These are phyloP conservation scores for Boletus semigastroideus DNA, from an alignment of 1,284 basidiomycete species.

Conservation along the genomic window DNA sequence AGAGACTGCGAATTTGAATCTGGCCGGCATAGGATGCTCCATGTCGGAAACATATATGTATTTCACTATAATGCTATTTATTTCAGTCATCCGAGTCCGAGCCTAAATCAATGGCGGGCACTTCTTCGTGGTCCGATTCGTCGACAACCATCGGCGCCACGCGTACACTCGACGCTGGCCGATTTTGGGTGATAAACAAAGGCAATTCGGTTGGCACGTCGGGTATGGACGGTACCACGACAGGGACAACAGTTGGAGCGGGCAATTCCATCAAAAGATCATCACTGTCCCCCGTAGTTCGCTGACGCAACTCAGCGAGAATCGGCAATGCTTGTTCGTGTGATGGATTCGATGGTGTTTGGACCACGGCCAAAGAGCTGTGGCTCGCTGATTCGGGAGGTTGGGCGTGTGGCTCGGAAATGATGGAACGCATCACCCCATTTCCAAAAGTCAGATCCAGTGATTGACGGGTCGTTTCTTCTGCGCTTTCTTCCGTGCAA, in stretches of 20 bases:
- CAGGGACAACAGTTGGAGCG: background rate
- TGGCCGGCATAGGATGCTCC: background rate
- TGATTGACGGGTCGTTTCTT: slow-evolving; percentile 49
- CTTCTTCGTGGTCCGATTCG: slow-evolving; percentile 49
- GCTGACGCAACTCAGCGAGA: background rate
- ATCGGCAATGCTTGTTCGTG: slow-evolving; percentile 1
- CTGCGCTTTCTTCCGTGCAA: slow-evolving; percentile 57
- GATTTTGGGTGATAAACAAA: slow-evolving; percentile 6
- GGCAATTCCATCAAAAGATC: background rate
- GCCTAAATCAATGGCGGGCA: slow-evolving; percentile 52
- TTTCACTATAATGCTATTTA: background rate
- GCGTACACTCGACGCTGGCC: background rate
- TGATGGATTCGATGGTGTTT: background rate
- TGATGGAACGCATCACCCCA: background rate
- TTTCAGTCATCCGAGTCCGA: slow-evolving; percentile 44
- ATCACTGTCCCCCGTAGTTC: background rate
- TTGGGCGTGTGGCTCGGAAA: background rate
- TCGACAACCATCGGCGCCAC: slow-evolving; percentile 22
- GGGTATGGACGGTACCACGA: background rate
- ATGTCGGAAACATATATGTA: background rate
- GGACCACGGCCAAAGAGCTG: background rate
- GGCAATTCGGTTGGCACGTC: background rate
- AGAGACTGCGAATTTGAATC: slow-evolving; percentile 21
- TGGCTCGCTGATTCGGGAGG: slow-evolving; percentile 1
- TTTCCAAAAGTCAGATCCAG: slow-evolving; percentile 36